Evolutionary conservation across 2,329 filamentous ascomycete species (phyloP), one percentile per base, ranked within the genome.

Genomic region (Xylaria sp.): DNA sequence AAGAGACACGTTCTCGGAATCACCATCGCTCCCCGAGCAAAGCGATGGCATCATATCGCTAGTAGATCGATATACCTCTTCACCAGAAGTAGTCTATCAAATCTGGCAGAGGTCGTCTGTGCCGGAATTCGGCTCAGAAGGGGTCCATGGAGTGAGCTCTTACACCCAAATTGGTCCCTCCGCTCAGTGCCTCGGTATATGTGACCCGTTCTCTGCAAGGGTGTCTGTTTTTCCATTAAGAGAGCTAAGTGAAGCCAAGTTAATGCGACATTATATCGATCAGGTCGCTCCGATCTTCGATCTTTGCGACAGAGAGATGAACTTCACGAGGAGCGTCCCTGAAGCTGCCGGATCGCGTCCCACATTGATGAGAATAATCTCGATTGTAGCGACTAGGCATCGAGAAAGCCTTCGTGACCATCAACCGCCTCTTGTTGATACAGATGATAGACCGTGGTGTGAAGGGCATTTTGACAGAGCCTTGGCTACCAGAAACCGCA

Each of bases 281-380:
- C 20, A 62, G 23, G 20, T 62, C 6, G 48, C 48, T 17, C 33
- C 48, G 2, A 53, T 31, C 7, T 51, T 61, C 20, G 59, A 61
- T 26, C n/a, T 61, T 40, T 31, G 31, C 36, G 59, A 61, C 15
- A 51, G 46, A 53, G n/a, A 61, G 20, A 20, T 40, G 10, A 51
- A 20, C 31, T 61, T 61, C 23, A 46, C 33, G 23, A 61, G 28
- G 46, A 40, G 33, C 5, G 36, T 61, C 20, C 46, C 33, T 28
- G 59, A 61, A 13, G 46, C 59, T 11, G 33, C 46, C 40, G 59
- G 46, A 11, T 51, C 15, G 6, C 59, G 20, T 15, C 59, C 59
- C 46, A 20, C n/a, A 33, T 31, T 61, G 31, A 61, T 53, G 59
- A 40, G 33, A 20, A 53, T 53, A 6, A 61, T 61, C 15, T 51